These are phyloP conservation scores for Phoenix roebelenii DNA, from an alignment of 176 grass and related monocot species.

Conservation along the genomic window DNA sequence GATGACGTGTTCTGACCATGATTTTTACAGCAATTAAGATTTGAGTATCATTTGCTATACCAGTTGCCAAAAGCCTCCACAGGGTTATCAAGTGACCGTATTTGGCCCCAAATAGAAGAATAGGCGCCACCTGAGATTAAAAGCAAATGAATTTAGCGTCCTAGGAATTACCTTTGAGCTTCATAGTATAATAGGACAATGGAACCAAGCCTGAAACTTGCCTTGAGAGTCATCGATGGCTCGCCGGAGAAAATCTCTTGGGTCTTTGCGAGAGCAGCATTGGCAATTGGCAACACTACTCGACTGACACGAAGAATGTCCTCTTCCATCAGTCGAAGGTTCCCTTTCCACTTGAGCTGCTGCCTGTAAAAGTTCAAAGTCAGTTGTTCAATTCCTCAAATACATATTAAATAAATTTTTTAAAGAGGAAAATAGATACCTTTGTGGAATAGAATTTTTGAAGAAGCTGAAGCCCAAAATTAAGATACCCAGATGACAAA, in stretches of 20 bases:
- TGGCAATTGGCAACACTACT: conserved; percentile 49
- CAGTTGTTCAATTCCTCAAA: conserved; percentile 12
- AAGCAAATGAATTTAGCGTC: conserved; percentile 9
- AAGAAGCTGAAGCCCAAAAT: conserved; percentile 68
- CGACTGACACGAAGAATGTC: conserved; percentile 42
- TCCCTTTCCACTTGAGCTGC: conserved; percentile 20
- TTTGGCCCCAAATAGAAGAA: conserved; percentile 65
- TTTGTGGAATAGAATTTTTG: conserved; percentile 61
- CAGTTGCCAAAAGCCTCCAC: conserved; percentile 50
- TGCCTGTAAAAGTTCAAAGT: conserved; percentile 32
- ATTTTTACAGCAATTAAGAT: background rate
- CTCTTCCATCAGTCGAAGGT: conserved; percentile 62
- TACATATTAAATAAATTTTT: background rate
- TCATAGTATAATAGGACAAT: background rate
- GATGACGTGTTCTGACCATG: background rate
- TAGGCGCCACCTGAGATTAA: conserved; percentile 40
- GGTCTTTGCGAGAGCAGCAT: conserved; percentile 41
- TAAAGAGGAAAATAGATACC: conserved; percentile 19
- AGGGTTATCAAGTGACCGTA: conserved; percentile 48
- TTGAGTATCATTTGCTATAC: conserved; percentile 23
- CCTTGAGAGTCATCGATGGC: conserved; percentile 75
- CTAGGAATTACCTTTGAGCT: background rate
- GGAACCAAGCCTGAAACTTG: conserved; percentile 24
- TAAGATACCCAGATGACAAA: conserved; percentile 59
- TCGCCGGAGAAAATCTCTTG: conserved; percentile 86